Evolutionary conservation across 768 basidiomycete species (phyloP), one percentile per base, ranked within the genome.

Genomic region (Tulasnella calospora): DNA sequence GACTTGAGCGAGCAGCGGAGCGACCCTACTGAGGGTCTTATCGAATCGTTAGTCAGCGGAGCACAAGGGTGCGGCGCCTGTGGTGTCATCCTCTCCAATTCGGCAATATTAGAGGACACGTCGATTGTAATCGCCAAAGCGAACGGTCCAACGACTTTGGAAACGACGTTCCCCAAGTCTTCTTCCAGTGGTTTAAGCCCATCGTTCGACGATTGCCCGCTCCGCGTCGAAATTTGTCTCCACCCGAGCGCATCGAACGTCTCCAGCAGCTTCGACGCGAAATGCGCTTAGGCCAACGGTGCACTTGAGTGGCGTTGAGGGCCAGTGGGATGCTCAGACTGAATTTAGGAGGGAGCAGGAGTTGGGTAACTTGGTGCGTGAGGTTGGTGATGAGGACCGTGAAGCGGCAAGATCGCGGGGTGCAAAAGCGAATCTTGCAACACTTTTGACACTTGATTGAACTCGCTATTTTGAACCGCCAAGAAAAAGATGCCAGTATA

Each of bases 231-330:
- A 17, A 36, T 85, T 84, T 71, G 84, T 13, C 92, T 92, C 5
- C 94, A 85, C 69, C 87, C 86, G 40, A 92, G 84, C 27, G 90
- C 87, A 82, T 94, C 92, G 76, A 94, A 92, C 21, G 86, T 87
- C 81, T 90, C 89, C 35, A 94, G 86, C 72, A 94, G 85, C 82
- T 95, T 94, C 61, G 91, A 91, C 30, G 92, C 89, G 80, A 94
- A 92, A 19, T 88, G 87, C 3, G 91, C 89, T 55, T 92, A 85
- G 1, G 89, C 90, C 71, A 94, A 83, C 0, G 92, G 83, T 94
- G 91, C 21, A 89, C 83, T 83, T 94, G 93, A 6, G 89, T 89
- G 19, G 92, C 84, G 80, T 91, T 93, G 19, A 87, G 88, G 78
- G 86, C 87, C 2, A 57, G 55, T 10, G 90, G 86, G 36, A 84